Evolutionary conservation across 2,329 filamentous ascomycete genomes (phyloP).

Genomic region (Akanthomyces lecanii): DNA sequence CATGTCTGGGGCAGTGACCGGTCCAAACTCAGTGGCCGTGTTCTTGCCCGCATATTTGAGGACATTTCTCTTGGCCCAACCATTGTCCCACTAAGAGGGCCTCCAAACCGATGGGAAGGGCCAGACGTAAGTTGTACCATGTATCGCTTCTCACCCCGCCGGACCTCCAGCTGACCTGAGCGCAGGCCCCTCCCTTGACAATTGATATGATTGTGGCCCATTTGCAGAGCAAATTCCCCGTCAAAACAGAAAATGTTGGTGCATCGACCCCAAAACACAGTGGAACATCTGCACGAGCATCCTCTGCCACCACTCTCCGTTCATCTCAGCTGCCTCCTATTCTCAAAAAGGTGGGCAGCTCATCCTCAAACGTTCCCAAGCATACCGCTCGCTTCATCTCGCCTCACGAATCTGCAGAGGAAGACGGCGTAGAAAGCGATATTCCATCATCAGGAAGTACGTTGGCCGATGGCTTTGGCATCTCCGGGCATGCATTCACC

Average conservation of each 20-base stretch:
- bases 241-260: background rate
- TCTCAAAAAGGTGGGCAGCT: constrained; percentile 54
- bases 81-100: constrained; percentile 51
- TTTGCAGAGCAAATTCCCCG: constrained; percentile 20
- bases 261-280: background rate
- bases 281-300: constrained; percentile 18
- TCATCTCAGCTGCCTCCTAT: constrained; percentile 53
- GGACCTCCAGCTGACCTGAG: constrained; percentile 15
- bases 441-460: constrained; percentile 36
- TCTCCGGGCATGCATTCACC: background rate
- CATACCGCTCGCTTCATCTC: constrained; percentile 60
- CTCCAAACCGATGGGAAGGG: constrained; percentile 50
- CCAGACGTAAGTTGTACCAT: constrained; percentile 38
- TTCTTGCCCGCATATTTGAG: constrained; percentile 52
- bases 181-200: constrained; percentile 28
- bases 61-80: constrained; percentile 56
- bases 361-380: constrained; percentile 48
- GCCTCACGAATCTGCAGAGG: constrained; percentile 46
- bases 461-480: constrained; percentile 28
- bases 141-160: constrained; percentile 11
- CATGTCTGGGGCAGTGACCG: constrained; percentile 60
- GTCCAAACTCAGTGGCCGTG: constrained; percentile 47
- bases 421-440: constrained; percentile 28
- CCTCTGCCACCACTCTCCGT: constrained; percentile 41
- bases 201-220: constrained; percentile 25